phyloP scores from a whole-genome alignment of 2,329 filamentous ascomycete species.

The Alternaria sp. region DNA sequence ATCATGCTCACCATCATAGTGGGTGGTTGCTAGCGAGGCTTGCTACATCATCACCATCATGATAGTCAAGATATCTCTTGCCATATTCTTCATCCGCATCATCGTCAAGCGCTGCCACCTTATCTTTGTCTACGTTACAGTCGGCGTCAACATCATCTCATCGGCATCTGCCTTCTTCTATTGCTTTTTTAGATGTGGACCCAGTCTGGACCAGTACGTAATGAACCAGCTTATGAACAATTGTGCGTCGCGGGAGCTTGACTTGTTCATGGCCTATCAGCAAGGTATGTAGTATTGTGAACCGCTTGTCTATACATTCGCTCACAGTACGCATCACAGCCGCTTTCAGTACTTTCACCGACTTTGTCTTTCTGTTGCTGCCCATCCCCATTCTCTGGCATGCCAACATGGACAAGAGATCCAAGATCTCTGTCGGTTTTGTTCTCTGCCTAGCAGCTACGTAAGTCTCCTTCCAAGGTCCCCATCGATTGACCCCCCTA shows the following conservation, averaged over 20 bases:
- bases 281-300: slow-evolving; percentile 22
- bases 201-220: slow-evolving; percentile 38
- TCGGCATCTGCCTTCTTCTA: slow-evolving; percentile 59
- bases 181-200: slow-evolving; percentile 61
- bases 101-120: slow-evolving; percentile 54
- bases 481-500: slow-evolving; percentile 6
- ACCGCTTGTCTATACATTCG: background rate
- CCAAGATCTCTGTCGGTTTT: slow-evolving; percentile 63
- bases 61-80: slow-evolving; percentile 56
- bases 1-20: slow-evolving; percentile 31
- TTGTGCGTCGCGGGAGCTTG: slow-evolving; percentile 56
- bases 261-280: slow-evolving; percentile 63
- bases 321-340: slow-evolving; percentile 19
- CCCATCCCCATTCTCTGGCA: slow-evolving; percentile 63
- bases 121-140: slow-evolving; percentile 44
- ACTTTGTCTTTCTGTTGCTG: slow-evolving; percentile 42
- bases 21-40: slow-evolving; percentile 47
- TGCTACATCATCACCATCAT: slow-evolving; percentile 54
- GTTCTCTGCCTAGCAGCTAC: slow-evolving; percentile 60
- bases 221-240: slow-evolving; percentile 45
- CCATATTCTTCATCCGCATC: slow-evolving; percentile 57
- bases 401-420: slow-evolving; percentile 63
- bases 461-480: slow-evolving; percentile 25
- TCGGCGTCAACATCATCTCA: slow-evolving; percentile 51
- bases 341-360: slow-evolving; percentile 42